Percentiles rank a stretch among this genome's conserved stretches.
These are phyloP conservation scores for Talaromyces sp. DNA, from an alignment of 2,329 filamentous ascomycete species.

Conservation along the genomic window DNA sequence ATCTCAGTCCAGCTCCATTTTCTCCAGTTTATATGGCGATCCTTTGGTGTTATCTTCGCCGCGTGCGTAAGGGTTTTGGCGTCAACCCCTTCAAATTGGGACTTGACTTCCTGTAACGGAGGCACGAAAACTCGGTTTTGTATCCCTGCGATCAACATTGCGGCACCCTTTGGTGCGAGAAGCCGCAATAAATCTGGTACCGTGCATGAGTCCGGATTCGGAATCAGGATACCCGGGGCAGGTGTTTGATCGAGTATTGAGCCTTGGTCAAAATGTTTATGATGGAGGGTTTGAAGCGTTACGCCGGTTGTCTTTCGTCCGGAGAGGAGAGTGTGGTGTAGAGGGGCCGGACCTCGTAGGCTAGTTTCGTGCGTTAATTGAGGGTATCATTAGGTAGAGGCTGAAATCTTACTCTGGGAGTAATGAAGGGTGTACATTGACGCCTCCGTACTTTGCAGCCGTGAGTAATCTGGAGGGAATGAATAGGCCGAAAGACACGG, in stretches of 20 bases:
- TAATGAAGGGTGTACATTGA: slow-evolving; percentile 91
- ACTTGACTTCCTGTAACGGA: slow-evolving; percentile 46
- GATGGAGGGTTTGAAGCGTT: slow-evolving; percentile 81
- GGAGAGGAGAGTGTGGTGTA: slow-evolving; percentile 77
- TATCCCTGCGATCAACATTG: slow-evolving; percentile 67
- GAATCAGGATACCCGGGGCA: slow-evolving; percentile 53
- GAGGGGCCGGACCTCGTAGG: slow-evolving; percentile 78
- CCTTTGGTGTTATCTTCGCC: slow-evolving; percentile 66
- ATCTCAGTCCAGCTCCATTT: slow-evolving; percentile 56
- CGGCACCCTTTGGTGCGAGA: slow-evolving; percentile 63
- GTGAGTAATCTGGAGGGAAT: slow-evolving; percentile 73
- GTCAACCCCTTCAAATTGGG: slow-evolving; percentile 25
- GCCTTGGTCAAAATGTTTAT: slow-evolving; percentile 73
- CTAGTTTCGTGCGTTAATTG: slow-evolving; percentile 39
- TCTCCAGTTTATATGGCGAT: slow-evolving; percentile 62
- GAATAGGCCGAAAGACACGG: slow-evolving; percentile 91
- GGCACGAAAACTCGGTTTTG: slow-evolving; percentile 62
- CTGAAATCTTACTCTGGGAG: slow-evolving; percentile 65
- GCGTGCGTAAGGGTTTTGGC: slow-evolving; percentile 52
- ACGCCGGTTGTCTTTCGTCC: slow-evolving; percentile 64
- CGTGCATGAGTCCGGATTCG: slow-evolving; percentile 47
- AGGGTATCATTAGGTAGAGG: neutral
- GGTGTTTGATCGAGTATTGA: slow-evolving; percentile 68
- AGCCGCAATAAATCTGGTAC: slow-evolving; percentile 51
- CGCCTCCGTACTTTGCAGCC: slow-evolving; percentile 71